phyloP scores from a whole-genome alignment of 2,329 filamentous ascomycete genomes.

The Xylogone sp. region DNA sequence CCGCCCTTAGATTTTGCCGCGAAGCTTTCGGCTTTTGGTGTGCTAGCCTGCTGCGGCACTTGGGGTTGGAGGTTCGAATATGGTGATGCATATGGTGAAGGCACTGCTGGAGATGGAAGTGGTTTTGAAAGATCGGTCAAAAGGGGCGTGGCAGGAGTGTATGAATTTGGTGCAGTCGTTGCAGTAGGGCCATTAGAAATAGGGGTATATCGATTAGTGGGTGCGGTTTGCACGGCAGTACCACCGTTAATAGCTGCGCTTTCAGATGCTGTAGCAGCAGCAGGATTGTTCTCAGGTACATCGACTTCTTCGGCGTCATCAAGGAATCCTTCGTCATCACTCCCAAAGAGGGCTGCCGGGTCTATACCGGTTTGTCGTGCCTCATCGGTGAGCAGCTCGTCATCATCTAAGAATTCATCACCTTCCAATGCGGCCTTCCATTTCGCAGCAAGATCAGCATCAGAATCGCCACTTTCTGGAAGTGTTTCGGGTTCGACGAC shows the following conservation, averaged over 20 bases:
- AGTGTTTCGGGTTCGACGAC: conserved; percentile 24
- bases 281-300: conserved; percentile 20
- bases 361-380: conserved; percentile 47
- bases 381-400: conserved; percentile 58
- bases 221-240: neutral
- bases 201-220: conserved; percentile 23
- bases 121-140: conserved; percentile 26
- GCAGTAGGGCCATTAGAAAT: conserved; percentile 8
- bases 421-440: conserved; percentile 82
- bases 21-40: conserved; percentile 73
- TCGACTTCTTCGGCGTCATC: conserved; percentile 45
- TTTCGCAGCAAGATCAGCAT: conserved; percentile 70
- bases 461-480: conserved; percentile 23
- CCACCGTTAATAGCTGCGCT: neutral
- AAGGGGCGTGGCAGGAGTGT: conserved; percentile 23
- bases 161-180: conserved; percentile 9
- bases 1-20: conserved; percentile 86
- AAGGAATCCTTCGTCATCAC: conserved; percentile 82
- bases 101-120: conserved; percentile 5
- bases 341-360: conserved; percentile 65
- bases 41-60: conserved; percentile 32
- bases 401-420: conserved; percentile 56
- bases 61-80: conserved; percentile 24
- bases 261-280: conserved; percentile 13
- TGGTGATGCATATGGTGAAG: conserved; percentile 17